phyloP scores from a whole-genome alignment of 108 stramenopile species.

The Conticribra guillardii region DNA sequence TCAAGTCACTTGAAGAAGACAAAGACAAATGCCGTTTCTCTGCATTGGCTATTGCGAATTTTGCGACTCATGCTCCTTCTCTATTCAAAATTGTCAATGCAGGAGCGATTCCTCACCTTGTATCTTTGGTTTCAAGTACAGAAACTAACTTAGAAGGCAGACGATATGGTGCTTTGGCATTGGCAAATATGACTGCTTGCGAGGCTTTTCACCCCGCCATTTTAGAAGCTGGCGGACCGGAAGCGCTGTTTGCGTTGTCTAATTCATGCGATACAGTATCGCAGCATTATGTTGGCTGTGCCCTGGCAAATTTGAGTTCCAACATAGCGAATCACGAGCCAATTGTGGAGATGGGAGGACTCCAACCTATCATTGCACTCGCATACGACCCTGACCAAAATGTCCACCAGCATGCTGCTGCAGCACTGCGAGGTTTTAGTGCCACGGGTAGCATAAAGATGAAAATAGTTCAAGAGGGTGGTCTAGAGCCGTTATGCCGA shows the following conservation, averaged over 20 bases:
- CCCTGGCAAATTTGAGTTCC: conserved; percentile 82
- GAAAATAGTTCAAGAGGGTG: conserved; percentile 87
- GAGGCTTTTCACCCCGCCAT: conserved; percentile 69
- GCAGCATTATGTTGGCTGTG: conserved; percentile 80
- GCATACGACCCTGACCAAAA: conserved; percentile 60
- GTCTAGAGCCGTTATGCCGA: conserved; percentile 73
- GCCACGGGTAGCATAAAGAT: conserved; percentile 67
- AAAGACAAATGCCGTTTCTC: conserved; percentile 74
- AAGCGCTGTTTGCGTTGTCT: conserved; percentile 74
- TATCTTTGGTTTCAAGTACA: conserved; percentile 41
- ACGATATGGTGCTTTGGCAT: conserved; percentile 69
- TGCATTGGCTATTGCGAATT: conserved; percentile 79
- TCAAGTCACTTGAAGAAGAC: conserved; percentile 54
- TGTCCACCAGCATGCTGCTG: conserved; percentile 82
- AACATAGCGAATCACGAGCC: conserved; percentile 67
- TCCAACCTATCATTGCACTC: conserved; percentile 79
- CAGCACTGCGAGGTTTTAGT: conserved; percentile 80
- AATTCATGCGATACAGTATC: conserved; percentile 72
- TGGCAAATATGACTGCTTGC: conserved; percentile 84
- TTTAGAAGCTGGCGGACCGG: conserved; percentile 68
- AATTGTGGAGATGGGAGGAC: conserved; percentile 80
- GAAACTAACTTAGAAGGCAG: conserved; percentile 25
- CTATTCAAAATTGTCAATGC: conserved; percentile 82
- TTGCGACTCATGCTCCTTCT: conserved; percentile 72
- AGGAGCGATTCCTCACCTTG: conserved; percentile 75